Evolutionary conservation across 2,329 filamentous ascomycete species (phyloP).

Genomic region (Neopestalotiopsis sp.): DNA sequence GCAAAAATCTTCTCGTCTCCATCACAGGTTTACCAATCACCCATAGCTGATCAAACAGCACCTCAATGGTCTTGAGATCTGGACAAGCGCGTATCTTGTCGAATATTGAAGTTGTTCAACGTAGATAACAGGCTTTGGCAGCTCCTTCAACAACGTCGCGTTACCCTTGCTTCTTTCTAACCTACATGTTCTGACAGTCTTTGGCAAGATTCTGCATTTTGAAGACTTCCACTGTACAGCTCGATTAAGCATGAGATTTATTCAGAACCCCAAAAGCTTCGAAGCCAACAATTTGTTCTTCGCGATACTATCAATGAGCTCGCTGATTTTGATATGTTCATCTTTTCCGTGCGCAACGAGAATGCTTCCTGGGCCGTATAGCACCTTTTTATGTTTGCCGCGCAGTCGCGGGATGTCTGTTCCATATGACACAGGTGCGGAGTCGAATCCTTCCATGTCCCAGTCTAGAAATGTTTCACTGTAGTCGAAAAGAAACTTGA

Average conservation of each 20-base stretch:
- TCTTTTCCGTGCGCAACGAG: slow-evolving; percentile 42
- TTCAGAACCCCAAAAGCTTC: neutral
- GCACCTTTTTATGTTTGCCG: slow-evolving; percentile 38
- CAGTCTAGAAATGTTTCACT: slow-evolving; percentile 43
- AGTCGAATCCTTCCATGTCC: slow-evolving; percentile 43
- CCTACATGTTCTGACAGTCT: no score
- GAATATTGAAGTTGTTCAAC: no score
- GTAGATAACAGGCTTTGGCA: no score
- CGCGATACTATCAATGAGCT: slow-evolving; percentile 42
- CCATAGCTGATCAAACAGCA: no score
- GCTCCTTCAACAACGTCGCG: no score
- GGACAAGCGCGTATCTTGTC: no score
- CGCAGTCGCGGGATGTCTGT: slow-evolving; percentile 44
- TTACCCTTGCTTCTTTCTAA: no score
- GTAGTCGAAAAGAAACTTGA: slow-evolving; percentile 42
- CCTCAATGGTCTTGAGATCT: no score
- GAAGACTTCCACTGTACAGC: no score
- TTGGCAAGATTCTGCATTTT: no score
- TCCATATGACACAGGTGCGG: slow-evolving; percentile 42
- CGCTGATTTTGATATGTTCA: slow-evolving; percentile 39
- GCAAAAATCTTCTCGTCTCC: slow-evolving; percentile 4
- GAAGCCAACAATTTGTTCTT: slow-evolving; percentile 39
- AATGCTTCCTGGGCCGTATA: slow-evolving; percentile 46
- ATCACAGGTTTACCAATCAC: neutral
- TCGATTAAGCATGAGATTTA: no score